Evolutionary conservation across 306 rosid genomes (phyloP).

Genomic region (Ormosia emarginata): DNA sequence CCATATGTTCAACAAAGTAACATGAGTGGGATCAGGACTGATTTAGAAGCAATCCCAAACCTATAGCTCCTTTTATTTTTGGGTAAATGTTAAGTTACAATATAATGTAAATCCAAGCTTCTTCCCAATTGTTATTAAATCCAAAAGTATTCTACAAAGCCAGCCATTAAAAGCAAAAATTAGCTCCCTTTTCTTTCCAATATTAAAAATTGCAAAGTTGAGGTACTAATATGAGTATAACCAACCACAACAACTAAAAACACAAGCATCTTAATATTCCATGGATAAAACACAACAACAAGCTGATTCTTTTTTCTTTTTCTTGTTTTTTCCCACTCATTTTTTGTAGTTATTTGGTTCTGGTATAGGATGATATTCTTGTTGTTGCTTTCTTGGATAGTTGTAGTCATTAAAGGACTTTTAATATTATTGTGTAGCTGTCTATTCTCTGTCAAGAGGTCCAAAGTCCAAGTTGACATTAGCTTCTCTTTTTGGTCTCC

Average conservation of each 20-base stretch:
- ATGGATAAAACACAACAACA: not conserved
- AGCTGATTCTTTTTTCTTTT: no score
- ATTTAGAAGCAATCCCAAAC: no score
- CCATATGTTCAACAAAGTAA: not conserved
- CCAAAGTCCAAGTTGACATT: slow-evolving; percentile 35
- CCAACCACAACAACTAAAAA: not conserved
- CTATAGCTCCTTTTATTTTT: no score
- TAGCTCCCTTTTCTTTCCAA: no score
- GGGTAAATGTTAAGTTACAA: no score
- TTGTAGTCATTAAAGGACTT: slow-evolving; percentile 16
- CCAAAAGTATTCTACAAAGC: not conserved
- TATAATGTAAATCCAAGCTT: not conserved
- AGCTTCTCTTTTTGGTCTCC: slow-evolving; percentile 24
- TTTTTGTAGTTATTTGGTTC: slow-evolving; percentile 18
- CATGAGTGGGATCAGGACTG: not conserved
- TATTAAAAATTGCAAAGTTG: no score
- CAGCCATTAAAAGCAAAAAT: not conserved
- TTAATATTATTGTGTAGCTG: slow-evolving; percentile 7
- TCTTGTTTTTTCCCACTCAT: not conserved
- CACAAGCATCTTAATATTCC: not conserved
- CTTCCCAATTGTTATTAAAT: not conserved
- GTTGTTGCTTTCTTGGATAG: slow-evolving; percentile 29
- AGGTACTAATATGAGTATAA: not conserved
- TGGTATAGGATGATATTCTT: not conserved
- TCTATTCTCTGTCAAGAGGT: slow-evolving; percentile 29